Base-by-base conservation (phyloP, 352 stramenopile species). In the Pythium apleroticum region DNA sequence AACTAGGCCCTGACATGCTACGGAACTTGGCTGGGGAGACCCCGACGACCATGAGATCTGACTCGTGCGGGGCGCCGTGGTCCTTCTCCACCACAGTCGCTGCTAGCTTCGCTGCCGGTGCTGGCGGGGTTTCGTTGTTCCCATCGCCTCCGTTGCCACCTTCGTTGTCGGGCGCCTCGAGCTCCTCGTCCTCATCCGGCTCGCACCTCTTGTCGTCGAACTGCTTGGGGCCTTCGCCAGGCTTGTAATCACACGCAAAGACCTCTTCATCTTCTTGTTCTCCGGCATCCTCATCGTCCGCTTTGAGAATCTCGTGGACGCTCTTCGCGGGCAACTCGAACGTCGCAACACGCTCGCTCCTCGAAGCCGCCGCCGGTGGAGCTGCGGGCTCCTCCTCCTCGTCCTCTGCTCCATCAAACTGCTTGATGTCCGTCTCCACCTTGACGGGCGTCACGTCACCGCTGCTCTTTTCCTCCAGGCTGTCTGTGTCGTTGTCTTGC, bases 31-130 rank as follows among this genome's bases (percentile, higher is more conserved):
- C 57, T 11, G 76, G 72, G 8, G 74, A 84, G 14, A 74, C 66
- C 3, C 76, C 72, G 1, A 84, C 66, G 9, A 84, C 50, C 30
- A 78, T 68, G 52, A 82, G 66, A 57, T 78, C 74, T 20, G 73
- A 62, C 28, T 71, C 63, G 24, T 50, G 68, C 5, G 67, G 59
- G 5, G 60, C 55, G 4, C 30, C 41, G 15, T 31, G 6, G 17
- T 39, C 62, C 0, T 69, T 52, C 9, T 60, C 22, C 3, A 35
- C 50, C 17, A 24, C 33, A 24, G 14, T 10, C 9, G 20, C n/a
- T 10, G 15, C 27, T 12, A 25, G 45, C 12, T 7, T 17, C 7
- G 49, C 37, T 8, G 31, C 39, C 17, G 41, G 28, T 22, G 57
- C 57, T 19, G 60, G 60, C 9, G 60, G 61, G 20, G 37, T 52